Evolutionary conservation across 306 rosid genomes (phyloP).

Genomic region (Trifolium pratense): DNA sequence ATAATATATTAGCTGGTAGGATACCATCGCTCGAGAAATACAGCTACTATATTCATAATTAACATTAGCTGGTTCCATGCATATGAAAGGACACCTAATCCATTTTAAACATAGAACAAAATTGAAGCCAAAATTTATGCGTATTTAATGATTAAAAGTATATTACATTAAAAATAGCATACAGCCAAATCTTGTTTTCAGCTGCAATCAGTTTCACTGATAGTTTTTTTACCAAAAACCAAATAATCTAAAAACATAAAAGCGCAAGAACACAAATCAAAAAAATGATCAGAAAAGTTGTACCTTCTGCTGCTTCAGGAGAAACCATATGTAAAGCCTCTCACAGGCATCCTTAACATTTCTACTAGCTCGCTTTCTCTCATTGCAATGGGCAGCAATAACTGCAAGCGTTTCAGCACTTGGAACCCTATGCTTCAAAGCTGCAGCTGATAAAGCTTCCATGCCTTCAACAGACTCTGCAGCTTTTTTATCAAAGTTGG

Average conservation of each 20-base stretch:
- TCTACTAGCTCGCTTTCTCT: slow-evolving; percentile 75
- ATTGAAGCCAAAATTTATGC: not conserved
- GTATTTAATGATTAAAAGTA: not conserved
- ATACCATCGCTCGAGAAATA: not conserved
- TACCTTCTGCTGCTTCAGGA: slow-evolving; percentile 78
- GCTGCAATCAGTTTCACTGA: not conserved
- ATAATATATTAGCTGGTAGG: not conserved
- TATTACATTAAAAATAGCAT: not conserved
- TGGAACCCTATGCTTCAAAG: slow-evolving; percentile 71
- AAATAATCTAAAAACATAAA: not conserved
- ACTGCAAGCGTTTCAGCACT: slow-evolving; percentile 53
- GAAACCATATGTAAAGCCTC: slow-evolving; percentile 76
- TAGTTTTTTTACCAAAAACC: not conserved
- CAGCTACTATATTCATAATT: not conserved
- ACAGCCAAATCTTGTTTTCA: slow-evolving; percentile 5
- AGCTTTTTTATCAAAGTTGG: slow-evolving; percentile 63
- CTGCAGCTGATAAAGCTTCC: slow-evolving; percentile 73
- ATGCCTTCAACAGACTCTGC: slow-evolving; percentile 70
- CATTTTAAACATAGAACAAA: too few relatives aligned
- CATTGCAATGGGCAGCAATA: slow-evolving; percentile 76
- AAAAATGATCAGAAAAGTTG: not conserved
- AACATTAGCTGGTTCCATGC: not conserved
- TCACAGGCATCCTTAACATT: slow-evolving; percentile 81
- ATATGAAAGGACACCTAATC: not conserved
- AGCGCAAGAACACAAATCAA: not conserved